Evolutionary conservation across 2,329 filamentous ascomycete species (phyloP), one percentile per base, ranked within the genome.

Genomic region (Hypoxylon sp.): DNA sequence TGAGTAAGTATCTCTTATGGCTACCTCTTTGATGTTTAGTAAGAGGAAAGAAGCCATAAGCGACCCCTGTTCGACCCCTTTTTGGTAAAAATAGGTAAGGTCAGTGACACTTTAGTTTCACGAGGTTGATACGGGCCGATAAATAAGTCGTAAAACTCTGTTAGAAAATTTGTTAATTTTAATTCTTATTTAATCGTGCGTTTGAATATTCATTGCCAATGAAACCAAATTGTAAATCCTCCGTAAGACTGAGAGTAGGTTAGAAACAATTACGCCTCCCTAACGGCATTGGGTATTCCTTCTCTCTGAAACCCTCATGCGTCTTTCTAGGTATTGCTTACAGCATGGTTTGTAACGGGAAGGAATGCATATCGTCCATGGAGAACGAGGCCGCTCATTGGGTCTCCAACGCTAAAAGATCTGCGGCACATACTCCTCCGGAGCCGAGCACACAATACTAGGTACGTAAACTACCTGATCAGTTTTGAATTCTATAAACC

Each of bases 271-370:
- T 39, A 55, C 52, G 44, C 60, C 60, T 50, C 58, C 47, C 57
- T 52, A 63, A 66, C 44, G 48, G 59, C 52, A 69, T 66, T 66
- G 59, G 54, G 9, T 46, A 29, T 48, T 67, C 57, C 60, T 63
- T 42, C 66, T 44, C 22, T n/a, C 48, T 69, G 66, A 71, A 71
- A 71, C 69, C 48, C 19, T 46, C 35, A 59, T 63, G 64, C 63
- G 35, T 61, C 13, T 51, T 39, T 39, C 22, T 61, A 47, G 19
- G 46, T 31, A 13, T n/a, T 68, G 67, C 68, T 68, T 31, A 67
- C 64, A 55, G 47, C 19, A 37, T 46, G 11, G 47, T 64, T 64
- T 64, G 54, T 63, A 66, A 69, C 39, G 17, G 52, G 63, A 50
- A 67, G 63, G 67, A 66, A 47, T 59, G 54, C 54, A 58, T 39